These are phyloP conservation scores for Hypoxylon perforatum DNA, from an alignment of 495 filamentous ascomycete species.

Conservation along the genomic window DNA sequence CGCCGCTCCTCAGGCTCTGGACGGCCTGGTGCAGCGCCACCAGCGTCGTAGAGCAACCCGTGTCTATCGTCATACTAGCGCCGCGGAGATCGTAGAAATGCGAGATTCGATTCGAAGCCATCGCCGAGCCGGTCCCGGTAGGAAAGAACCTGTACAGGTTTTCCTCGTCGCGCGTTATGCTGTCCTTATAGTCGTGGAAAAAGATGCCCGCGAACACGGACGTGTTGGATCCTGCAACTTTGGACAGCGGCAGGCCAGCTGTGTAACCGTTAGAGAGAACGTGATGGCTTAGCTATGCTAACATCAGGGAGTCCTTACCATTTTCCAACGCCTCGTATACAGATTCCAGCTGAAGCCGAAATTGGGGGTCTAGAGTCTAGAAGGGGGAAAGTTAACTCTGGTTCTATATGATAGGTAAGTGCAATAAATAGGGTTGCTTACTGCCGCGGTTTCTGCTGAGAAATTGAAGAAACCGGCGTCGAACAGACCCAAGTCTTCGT, in stretches of 20 bases:
- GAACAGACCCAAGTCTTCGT: no score
- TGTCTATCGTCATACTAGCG: constrained; percentile 67
- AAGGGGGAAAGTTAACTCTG: no score
- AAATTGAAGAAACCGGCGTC: no score
- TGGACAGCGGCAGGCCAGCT: constrained; percentile 57
- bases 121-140: constrained; percentile 61
- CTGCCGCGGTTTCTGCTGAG: no score
- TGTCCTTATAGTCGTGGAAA: constrained; percentile 59
- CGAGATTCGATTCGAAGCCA: constrained; percentile 65
- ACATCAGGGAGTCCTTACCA: no score
- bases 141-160: constrained; percentile 60
- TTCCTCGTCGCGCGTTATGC: constrained; percentile 55
- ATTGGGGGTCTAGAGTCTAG: no score
- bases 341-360: no score
- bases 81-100: constrained; percentile 69
- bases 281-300: no score
- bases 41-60: constrained; percentile 67
- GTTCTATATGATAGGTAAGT: no score
- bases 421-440: no score
- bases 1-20: constrained; percentile 57
- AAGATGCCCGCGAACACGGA: constrained; percentile 62
- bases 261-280: not conserved
- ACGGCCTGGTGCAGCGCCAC: constrained; percentile 62
- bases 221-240: constrained; percentile 58
- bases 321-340: no score